Evolutionary conservation across 768 basidiomycete genomes (phyloP).

Genomic region (Mycena rosella): DNA sequence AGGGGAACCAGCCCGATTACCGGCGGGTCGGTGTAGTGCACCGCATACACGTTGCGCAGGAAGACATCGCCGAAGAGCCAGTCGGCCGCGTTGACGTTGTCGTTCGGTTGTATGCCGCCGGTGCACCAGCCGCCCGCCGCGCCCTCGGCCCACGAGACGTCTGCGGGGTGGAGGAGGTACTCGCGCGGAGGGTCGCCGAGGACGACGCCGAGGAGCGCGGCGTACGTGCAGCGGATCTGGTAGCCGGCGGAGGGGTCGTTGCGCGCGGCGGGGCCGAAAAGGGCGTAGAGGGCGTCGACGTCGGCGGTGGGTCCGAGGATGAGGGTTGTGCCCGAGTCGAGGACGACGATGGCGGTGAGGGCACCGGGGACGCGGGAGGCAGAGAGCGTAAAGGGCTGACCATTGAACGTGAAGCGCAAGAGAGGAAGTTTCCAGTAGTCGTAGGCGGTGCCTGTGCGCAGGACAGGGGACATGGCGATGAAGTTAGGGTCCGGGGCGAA

Average conservation of each 20-base stretch:
- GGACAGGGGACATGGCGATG: slow-evolving; percentile 56
- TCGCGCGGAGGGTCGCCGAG: slow-evolving; percentile 56
- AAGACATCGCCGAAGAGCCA: slow-evolving; percentile 74
- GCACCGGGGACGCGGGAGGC: slow-evolving; percentile 59
- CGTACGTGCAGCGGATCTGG: slow-evolving; percentile 64
- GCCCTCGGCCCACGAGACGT: slow-evolving; percentile 64
- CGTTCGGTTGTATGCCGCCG: slow-evolving; percentile 68
- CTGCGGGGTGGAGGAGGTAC: slow-evolving; percentile 63
- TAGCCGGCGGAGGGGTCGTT: slow-evolving; percentile 54
- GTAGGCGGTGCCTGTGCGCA: slow-evolving; percentile 50
- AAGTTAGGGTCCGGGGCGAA: slow-evolving; percentile 47
- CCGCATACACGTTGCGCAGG: slow-evolving; percentile 68
- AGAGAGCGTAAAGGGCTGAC: slow-evolving; percentile 54
- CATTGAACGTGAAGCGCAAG: slow-evolving; percentile 58
- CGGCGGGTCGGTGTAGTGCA: slow-evolving; percentile 59
- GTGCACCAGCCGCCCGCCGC: slow-evolving; percentile 63
- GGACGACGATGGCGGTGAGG: slow-evolving; percentile 62
- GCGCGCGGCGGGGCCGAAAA: slow-evolving; percentile 56
- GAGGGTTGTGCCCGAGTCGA: slow-evolving; percentile 74
- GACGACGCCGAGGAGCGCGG: slow-evolving; percentile 59
- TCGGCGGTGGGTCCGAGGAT: slow-evolving; percentile 66
- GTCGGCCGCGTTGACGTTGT: slow-evolving; percentile 63
- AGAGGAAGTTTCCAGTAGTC: slow-evolving; percentile 74
- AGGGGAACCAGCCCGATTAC: slow-evolving; percentile 59
- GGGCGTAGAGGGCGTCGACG: slow-evolving; percentile 65